Evolutionary conservation across 176 grass and related monocot species (phyloP), one percentile per base, ranked within the genome.

Genomic region (Raddia distichophylla): DNA sequence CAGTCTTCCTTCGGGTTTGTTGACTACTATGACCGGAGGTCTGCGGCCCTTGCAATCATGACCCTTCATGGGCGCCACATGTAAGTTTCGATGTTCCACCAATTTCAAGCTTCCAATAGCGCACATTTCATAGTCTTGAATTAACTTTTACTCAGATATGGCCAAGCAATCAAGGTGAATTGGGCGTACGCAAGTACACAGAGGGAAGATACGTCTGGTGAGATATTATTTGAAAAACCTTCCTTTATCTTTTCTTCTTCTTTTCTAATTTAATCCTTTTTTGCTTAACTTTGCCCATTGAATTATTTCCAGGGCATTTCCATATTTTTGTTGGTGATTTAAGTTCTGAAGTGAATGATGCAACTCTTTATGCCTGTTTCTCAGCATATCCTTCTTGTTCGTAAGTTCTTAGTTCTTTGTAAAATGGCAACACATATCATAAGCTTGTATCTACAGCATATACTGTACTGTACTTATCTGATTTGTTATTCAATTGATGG

Each of bases 281-380:
- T 60, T 86, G 22, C 61, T 83, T 83, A 87, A 82, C 46, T 4
- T 16, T 85, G 63, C 67, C 51, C 64, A 68, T 80, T 83, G 86
- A 66, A 76, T 87, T 76, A 81, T 92, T 75, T 85, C 64, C 85
- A 94, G 89, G 93, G 57, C 93, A 94, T 85, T 94, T 91, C 85
- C 93, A 94, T 83, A 92, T 94, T 90, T 94, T 94, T 87, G 93
- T 94, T 87, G 93, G 93, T 73, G 89, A 94, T 91, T 91, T 94
- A 80, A 94, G 93, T 89, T 84, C 89, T 83, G 93, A 94, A 86
- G 89, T 94, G 55, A 94, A 91, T 78, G 93, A 94, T 90, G 93
- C 93, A 74, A 87, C 87, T 80, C 89, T 94, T 90, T 94, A 85
- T 92, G 89, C 89, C 78, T 91, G 87, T 89, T 94, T 94, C 89